Evolutionary conservation across 495 filamentous ascomycete species (phyloP).

Genomic region (Talaromyces adpressus): DNA sequence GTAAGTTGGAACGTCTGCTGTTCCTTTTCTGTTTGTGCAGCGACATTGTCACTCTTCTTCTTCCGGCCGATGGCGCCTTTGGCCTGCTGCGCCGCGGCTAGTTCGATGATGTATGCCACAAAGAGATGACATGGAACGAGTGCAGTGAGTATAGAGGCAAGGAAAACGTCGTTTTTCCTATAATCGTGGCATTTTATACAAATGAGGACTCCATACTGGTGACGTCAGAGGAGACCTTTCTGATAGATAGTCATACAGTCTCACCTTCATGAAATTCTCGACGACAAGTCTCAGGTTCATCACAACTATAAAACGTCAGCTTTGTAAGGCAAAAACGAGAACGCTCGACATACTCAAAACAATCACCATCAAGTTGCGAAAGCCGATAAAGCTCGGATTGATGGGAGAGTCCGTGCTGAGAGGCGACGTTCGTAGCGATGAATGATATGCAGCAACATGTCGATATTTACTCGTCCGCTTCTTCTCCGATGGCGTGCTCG

Average conservation of each 20-base stretch:
- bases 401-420: slow-evolving; percentile 72
- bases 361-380: slow-evolving; percentile 93
- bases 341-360: slow-evolving; percentile 58
- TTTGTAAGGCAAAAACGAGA: background rate
- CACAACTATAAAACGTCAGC: slow-evolving; percentile 50
- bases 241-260: slow-evolving; percentile 6
- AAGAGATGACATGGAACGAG: slow-evolving; percentile 86
- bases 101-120: slow-evolving; percentile 80
- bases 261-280: slow-evolving; percentile 93
- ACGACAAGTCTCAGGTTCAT: slow-evolving; percentile 90
- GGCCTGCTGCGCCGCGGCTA: slow-evolving; percentile 70
- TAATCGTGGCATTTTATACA: slow-evolving; percentile 89
- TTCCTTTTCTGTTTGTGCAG: slow-evolving; percentile 44
- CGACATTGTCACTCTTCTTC: slow-evolving; percentile 47
- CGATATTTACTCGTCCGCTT: slow-evolving; percentile 58
- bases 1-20: slow-evolving; percentile 53
- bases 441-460: slow-evolving; percentile 83
- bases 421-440: slow-evolving; percentile 61
- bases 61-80: slow-evolving; percentile 54
- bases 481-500: background rate
- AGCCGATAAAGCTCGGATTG: slow-evolving; percentile 81
- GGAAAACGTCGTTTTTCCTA: slow-evolving; percentile 64
- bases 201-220: slow-evolving; percentile 85
- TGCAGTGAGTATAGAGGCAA: slow-evolving; percentile 70
- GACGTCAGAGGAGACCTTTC: background rate